Evolutionary conservation across 768 basidiomycete genomes (phyloP), one percentile per base, ranked within the genome.

Genomic region (Suillus paluster): DNA sequence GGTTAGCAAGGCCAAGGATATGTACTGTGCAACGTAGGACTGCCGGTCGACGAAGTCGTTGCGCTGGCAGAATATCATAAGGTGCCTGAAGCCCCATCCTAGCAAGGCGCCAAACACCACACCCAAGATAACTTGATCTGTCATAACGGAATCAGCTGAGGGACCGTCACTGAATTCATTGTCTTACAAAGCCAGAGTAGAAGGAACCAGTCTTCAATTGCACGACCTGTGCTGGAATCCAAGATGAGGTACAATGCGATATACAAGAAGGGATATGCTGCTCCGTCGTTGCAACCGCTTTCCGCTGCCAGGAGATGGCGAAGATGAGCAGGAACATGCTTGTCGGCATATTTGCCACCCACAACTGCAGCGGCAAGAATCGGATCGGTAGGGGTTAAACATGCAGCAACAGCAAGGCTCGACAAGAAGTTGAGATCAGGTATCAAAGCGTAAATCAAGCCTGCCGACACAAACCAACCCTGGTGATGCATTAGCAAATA

Each of bases 281-380:
- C 97, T 38, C 97, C 97, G 64, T 99, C 97, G 73, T 99, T 99
- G 70, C 94, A 94, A 9, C 94, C 97, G 60, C 87, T 89, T 77
- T 98, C 97, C 27, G 81, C 81, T 9, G 89, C 81, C 19, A 90
- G 78, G 58, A 90, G 72, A 66, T 83, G 84, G 36, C 84, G 87
- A 45, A 94, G 79, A 70, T 94, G 92, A 1, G 90, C 87, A 2
- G 92, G 93, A 25, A 99, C 97, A 70, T 98, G 97, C 73, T 98
- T 97, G 74, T 98, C 92, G 3, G 97, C 97, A 78, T 94, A 99
- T 79, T 93, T 96, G 36, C 97, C 97, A 69, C 97, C 97, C 12
- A 94, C 86, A 38, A 94, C 95, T 10, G 75, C 73, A 38, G 73
- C 73, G 36, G 73, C 73, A 21, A 75, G 70, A 57, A 75, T 75